These are phyloP conservation scores for Sordariomycetes sp. DNA, from an alignment of 2,329 filamentous ascomycete species.

Conservation along the genomic window DNA sequence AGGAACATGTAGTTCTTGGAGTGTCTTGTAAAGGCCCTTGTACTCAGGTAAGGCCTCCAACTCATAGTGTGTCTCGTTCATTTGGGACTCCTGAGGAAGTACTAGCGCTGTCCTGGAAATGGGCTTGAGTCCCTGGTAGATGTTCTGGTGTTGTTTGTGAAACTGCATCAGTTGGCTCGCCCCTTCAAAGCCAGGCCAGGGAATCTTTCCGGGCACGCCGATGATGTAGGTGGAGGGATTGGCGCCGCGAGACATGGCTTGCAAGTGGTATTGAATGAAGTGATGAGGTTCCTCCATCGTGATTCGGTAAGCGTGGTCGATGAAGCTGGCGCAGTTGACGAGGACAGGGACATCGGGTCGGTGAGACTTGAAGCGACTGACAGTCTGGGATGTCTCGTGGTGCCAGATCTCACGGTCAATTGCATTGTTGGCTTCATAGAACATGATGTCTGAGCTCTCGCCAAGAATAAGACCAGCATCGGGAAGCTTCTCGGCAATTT, in stretches of 20 bases:
- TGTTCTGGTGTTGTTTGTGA: conserved; percentile 5
- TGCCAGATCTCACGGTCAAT: conserved; percentile 9
- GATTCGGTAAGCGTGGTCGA: conserved; percentile 8
- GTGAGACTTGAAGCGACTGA: conserved; percentile 6
- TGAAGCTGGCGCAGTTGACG: conserved; percentile 7
- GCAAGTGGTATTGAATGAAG: conserved; percentile 8
- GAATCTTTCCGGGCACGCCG: conserved; percentile 8
- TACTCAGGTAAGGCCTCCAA: conserved; percentile 6
- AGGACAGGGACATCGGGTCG: conserved; percentile 8
- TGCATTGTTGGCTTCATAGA: conserved; percentile 10
- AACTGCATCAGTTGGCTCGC: conserved; percentile 7
- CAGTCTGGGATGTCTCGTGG: conserved; percentile 7
- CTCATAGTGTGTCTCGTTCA: conserved; percentile 4
- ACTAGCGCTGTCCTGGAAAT: conserved; percentile 8
- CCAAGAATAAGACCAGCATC: conserved; percentile 9
- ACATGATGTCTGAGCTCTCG: conserved; percentile 6
- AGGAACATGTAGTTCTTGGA: conserved; percentile 10
- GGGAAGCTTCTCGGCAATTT: conserved; percentile 6
- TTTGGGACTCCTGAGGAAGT: conserved; percentile 3
- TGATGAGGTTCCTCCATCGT: conserved; percentile 7
- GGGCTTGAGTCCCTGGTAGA: conserved; percentile 7
- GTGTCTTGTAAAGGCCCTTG: conserved; percentile 8
- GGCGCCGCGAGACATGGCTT: conserved; percentile 8
- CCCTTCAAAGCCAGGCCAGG: conserved; percentile 5
- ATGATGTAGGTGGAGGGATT: conserved; percentile 11